These are phyloP conservation scores for Schizochytrium sp. DNA, from an alignment of 108 stramenopile species.

Conservation along the genomic window DNA sequence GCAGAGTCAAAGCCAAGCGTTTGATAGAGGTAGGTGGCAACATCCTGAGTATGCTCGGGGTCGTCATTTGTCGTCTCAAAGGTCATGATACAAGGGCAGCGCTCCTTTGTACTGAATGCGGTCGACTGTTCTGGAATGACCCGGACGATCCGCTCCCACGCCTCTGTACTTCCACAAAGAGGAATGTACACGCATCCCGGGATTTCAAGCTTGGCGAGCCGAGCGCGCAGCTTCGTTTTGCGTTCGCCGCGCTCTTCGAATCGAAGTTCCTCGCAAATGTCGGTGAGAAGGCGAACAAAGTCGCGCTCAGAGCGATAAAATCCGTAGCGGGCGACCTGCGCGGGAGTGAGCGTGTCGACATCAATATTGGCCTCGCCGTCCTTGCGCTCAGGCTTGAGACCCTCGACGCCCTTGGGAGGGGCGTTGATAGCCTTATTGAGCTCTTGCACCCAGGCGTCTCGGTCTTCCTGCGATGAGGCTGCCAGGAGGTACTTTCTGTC, in stretches of 20 bases:
- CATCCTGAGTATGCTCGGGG: slow-evolving; percentile 68
- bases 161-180: slow-evolving; percentile 75
- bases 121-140: slow-evolving; percentile 69
- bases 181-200: slow-evolving; percentile 82
- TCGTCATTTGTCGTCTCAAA: slow-evolving; percentile 68
- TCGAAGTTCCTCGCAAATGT: slow-evolving; percentile 85
- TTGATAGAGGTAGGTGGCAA: slow-evolving; percentile 82
- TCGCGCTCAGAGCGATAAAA: slow-evolving; percentile 82
- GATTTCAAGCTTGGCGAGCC: slow-evolving; percentile 57
- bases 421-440: slow-evolving; percentile 27
- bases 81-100: slow-evolving; percentile 86
- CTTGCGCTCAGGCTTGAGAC: not conserved
- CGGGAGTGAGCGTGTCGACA: slow-evolving; percentile 51
- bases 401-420: not conserved
- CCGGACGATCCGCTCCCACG: slow-evolving; percentile 66
- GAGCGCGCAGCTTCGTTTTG: slow-evolving; percentile 60
- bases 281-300: slow-evolving; percentile 74
- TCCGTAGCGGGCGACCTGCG: slow-evolving; percentile 69
- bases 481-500: slow-evolving; percentile 62
- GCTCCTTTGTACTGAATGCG: slow-evolving; percentile 89
- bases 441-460: slow-evolving; percentile 54
- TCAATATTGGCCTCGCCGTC: slow-evolving; percentile 36
- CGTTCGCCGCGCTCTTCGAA: slow-evolving; percentile 74
- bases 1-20: slow-evolving; percentile 59
- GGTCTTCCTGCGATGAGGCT: slow-evolving; percentile 55